Evolutionary conservation across 2,329 filamentous ascomycete species (phyloP).

Genomic region (Shiraia sp.): DNA sequence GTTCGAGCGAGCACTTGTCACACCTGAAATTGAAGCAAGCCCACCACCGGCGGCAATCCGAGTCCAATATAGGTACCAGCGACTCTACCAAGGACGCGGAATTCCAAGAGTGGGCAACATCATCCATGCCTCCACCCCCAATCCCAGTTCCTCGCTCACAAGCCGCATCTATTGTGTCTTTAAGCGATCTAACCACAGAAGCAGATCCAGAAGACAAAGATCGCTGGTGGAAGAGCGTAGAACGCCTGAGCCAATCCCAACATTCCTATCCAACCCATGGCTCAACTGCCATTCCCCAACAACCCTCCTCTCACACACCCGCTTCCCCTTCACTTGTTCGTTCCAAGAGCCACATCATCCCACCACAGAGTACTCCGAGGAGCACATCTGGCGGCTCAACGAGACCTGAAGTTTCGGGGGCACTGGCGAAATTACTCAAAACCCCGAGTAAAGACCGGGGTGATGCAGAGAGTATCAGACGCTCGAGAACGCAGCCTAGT

Average conservation of each 20-base stretch:
- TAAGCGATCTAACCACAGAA: constrained; percentile 22
- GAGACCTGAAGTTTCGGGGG: no score
- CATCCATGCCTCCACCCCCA: constrained; percentile 10
- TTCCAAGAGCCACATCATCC: neutral
- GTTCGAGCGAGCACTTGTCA: constrained; percentile 15
- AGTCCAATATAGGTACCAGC: constrained; percentile 3
- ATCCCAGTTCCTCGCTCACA: constrained; percentile 11
- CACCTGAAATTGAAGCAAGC: constrained; percentile 11
- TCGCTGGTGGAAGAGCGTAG: constrained; percentile 29
- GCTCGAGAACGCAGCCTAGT: constrained; percentile 3
- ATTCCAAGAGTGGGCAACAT: constrained; percentile 25
- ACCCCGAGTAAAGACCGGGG: no score
- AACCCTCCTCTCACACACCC: neutral
- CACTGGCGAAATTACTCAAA: no score
- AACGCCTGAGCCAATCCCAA: constrained; percentile 12
- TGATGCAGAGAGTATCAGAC: neutral
- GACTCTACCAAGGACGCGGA: neutral
- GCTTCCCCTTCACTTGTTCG: neutral
- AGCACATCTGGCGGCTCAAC: no score
- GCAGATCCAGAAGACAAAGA: constrained; percentile 20
- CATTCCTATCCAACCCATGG: no score
- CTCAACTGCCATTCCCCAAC: neutral
- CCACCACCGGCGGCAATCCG: constrained; percentile 16
- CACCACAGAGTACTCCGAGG: neutral
- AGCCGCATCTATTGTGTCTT: no score